Evolutionary conservation across 2,329 filamentous ascomycete genomes (phyloP), one percentile per base, ranked within the genome.

Genomic region (Juglanconis sp.): DNA sequence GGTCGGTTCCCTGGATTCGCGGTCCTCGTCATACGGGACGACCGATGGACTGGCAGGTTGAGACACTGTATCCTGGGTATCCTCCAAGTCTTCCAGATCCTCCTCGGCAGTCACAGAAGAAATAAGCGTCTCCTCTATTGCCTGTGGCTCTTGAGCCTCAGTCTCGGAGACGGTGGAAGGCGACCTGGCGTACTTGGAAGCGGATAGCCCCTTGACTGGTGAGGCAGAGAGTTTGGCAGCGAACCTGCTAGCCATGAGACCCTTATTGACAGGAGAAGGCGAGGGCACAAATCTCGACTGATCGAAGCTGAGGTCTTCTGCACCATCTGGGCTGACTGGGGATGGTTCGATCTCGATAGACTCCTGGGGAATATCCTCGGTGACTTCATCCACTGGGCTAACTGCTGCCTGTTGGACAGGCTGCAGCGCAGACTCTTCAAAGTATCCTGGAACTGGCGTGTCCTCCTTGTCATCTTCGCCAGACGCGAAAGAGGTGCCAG

Each of bases 141-240:
- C 40, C 17, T 44, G 58, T 6, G 47, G 34, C n/a, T 62, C 60
- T 32, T 51, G 64, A 15, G 44, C 42, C 35, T 62, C 60, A 15
- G 11, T 50, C 24, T 69, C 68, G 15, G 68, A 65, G 15, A 66
- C 67, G 4, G 69, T 66, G 36, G 75, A 72, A 36, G 78, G 68
- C 11, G 69, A 71, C 30, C 67, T 60, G 10, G 75, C 80, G 64
- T 80, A 82, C 35, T 79, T 77, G 24, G 82, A 84, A 9, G 79
- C 73, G 35, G 73, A 72, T 47, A 82, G 70, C 15, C 74, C 77
- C 69, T 75, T 80, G 11, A 66, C 69, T 2, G 63, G 64, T 3
- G 70, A 62, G 56, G 68, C 65, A 11, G 70, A 62, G 57, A 68
- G 65, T 13, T 70, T 69, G 24, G 71, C 69, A 56, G 72, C 72